Evolutionary conservation across 805 yeast genomes (phyloP).

Genomic region (Metschnikowia koreensis): DNA sequence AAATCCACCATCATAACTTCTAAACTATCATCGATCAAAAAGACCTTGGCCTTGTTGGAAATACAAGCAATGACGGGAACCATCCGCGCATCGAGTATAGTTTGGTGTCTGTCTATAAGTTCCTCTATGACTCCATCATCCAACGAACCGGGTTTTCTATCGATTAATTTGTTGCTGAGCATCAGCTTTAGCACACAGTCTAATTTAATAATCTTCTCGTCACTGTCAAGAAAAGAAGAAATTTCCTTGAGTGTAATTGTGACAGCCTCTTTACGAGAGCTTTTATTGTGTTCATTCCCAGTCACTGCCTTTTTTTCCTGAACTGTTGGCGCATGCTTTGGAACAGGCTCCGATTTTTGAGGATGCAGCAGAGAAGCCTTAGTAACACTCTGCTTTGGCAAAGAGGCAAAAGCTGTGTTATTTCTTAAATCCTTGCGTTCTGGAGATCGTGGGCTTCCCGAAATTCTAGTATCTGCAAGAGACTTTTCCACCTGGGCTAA

Average conservation of each 20-base stretch:
- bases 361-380: neutral
- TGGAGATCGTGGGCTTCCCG: slow-evolving; percentile 7
- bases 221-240: slow-evolving; percentile 27
- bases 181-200: slow-evolving; percentile 39
- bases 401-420: slow-evolving; percentile 23
- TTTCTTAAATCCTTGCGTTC: slow-evolving; percentile 15
- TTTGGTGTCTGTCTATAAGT: slow-evolving; percentile 26
- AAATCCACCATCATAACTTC: slow-evolving; percentile 34
- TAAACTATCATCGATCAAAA: slow-evolving; percentile 35
- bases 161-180: slow-evolving; percentile 25
- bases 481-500: slow-evolving; percentile 13
- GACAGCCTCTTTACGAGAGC: neutral
- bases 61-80: slow-evolving; percentile 38
- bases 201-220: slow-evolving; percentile 41
- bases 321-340: neutral
- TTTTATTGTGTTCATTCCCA: neutral
- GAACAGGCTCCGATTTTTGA: neutral
- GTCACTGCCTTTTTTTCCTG: neutral
- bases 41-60: slow-evolving; percentile 40
- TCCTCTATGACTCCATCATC: slow-evolving; percentile 32
- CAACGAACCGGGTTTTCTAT: slow-evolving; percentile 19
- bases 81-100: slow-evolving; percentile 21
- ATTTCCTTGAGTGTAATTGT: slow-evolving; percentile 34
- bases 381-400: slow-evolving; percentile 3
- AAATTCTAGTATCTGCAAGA: slow-evolving; percentile 10